Percentiles rank a stretch among this genome's conserved stretches.
phyloP scores from a whole-genome alignment of 495 filamentous ascomycete genomes.

The Zalerion maritima region DNA sequence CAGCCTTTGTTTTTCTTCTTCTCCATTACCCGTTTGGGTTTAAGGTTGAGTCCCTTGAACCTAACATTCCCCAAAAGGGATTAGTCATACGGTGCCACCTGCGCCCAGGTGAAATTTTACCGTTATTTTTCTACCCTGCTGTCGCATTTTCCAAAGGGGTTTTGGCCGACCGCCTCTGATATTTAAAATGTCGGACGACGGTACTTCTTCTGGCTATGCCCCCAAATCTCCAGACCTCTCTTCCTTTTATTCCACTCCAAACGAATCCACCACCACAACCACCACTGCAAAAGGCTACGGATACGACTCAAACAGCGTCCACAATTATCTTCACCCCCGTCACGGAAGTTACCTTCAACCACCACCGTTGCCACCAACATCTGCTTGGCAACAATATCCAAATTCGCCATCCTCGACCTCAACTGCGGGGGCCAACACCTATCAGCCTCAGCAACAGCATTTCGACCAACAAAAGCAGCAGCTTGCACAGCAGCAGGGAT shows the following conservation, averaged over 20 bases:
- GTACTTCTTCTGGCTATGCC: slow-evolving; percentile 36
- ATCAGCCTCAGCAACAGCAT: slow-evolving; percentile 21
- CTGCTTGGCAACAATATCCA: slow-evolving; percentile 1
- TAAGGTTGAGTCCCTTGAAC: too few relatives aligned
- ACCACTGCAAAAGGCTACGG: slow-evolving; percentile 10
- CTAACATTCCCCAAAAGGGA: too few relatives aligned
- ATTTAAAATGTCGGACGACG: slow-evolving; percentile 4
- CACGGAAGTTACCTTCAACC: slow-evolving; percentile 8
- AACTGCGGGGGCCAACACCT: slow-evolving; percentile 14
- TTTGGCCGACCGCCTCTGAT: too few relatives aligned
- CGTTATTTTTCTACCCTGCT: too few relatives aligned
- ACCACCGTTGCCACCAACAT: slow-evolving; percentile 3
- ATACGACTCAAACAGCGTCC: slow-evolving; percentile 9
- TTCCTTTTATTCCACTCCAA: slow-evolving; percentile 27
- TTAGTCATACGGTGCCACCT: too few relatives aligned
- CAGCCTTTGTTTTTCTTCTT: too few relatives aligned
- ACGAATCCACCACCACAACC: slow-evolving; percentile 4
- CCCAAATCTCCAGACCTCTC: slow-evolving; percentile 43
- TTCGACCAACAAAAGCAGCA: slow-evolving; percentile 4
- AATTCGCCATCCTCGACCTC: slow-evolving; percentile 15
- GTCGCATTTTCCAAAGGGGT: too few relatives aligned
- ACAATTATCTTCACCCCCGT: slow-evolving; percentile 7
- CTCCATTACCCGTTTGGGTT: too few relatives aligned
- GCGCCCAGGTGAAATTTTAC: too few relatives aligned
- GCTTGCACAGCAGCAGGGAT: slow-evolving; percentile 3